A percentile compares a stretch with the other conserved stretches of the same genome.
Conservation (phyloP, 192 early-diverging fungal species). For the Geranomyces michiganensis region DNA sequence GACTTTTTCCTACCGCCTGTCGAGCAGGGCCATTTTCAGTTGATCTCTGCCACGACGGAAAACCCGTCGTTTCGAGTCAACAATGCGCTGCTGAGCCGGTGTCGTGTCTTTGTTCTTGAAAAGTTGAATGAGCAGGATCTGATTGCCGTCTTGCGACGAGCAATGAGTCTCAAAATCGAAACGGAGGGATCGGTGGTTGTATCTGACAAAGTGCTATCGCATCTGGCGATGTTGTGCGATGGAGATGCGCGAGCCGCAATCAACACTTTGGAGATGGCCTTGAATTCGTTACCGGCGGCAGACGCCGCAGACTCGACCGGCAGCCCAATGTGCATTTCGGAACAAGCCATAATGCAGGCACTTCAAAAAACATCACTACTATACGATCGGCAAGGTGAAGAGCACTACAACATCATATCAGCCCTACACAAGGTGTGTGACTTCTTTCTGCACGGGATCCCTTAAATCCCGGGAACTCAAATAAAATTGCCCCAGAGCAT, state of each 20-base stretch:
- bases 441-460: neutral
- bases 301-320: neutral
- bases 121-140: constrained; percentile 65
- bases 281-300: constrained; percentile 24
- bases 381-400: constrained; percentile 82
- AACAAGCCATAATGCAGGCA: constrained; percentile 64
- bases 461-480: neutral
- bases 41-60: constrained; percentile 71
- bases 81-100: constrained; percentile 76
- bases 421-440: constrained; percentile 77
- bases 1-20: constrained; percentile 81
- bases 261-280: constrained; percentile 66
- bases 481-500: constrained; percentile 52
- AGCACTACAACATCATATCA: constrained; percentile 90
- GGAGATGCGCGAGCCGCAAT: constrained; percentile 76
- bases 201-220: constrained; percentile 45
- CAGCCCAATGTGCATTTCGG: constrained; percentile 19
- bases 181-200: constrained; percentile 27
- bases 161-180: constrained; percentile 55
- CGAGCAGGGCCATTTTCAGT: constrained; percentile 55
- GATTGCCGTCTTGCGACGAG: constrained; percentile 62
- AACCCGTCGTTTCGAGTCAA: constrained; percentile 87
- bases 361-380: constrained; percentile 80
- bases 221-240: constrained; percentile 71
- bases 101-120: constrained; percentile 74